Base-by-base conservation (phyloP, 768 basidiomycete species). In the Lyophyllum shimeji region DNA sequence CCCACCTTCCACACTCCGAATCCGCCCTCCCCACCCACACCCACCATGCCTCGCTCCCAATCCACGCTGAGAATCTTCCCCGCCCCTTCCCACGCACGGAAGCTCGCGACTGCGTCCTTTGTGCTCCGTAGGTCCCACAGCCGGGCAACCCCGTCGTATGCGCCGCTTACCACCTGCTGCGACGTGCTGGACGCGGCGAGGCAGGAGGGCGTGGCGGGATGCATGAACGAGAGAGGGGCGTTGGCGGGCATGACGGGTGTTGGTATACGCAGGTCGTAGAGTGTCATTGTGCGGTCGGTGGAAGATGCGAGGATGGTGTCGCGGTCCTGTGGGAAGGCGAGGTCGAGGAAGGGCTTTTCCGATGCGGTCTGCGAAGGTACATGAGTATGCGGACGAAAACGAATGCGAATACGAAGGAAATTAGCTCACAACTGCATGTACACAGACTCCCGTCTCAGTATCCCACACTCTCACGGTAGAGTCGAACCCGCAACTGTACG, bases 391-490 rank as follows among this genome's bases (percentile, higher is more conserved):
- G n/a, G 7, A 44, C 48, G 47, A 45, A 48, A 50, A 25, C 18
- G 8, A 53, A 33, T 39, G 20, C 23, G 15, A 39, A 51, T 18
- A 53, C 11, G 56, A 31, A 46, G 61, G 52, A 11, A 9, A 43
- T 20, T 46, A 37, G 75, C 86, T 57, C 60, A 92, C 90, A 44
- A 90, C 83, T 0, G 89, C 91, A 43, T 80, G 68, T 0, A 78
- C 75, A 56, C 89, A 93, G 5, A 92, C 71, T 2, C 89, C 93
- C 37, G 76, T 80, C 61, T 92, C 89, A 2, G 88, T 76, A 65
- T 97, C 93, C 96, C 96, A 99, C 1, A 79, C 74, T 21, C 93
- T 79, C 5, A 98, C 84, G 0, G 93, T 93, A 25, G 95, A 96
- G 71, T 97, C 95, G 66, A 93, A 92, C 0, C 92, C 90, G 65